Conservation (phyloP, 2,329 filamentous ascomycete species). For the Dothidotthia symphoricarpi region DNA sequence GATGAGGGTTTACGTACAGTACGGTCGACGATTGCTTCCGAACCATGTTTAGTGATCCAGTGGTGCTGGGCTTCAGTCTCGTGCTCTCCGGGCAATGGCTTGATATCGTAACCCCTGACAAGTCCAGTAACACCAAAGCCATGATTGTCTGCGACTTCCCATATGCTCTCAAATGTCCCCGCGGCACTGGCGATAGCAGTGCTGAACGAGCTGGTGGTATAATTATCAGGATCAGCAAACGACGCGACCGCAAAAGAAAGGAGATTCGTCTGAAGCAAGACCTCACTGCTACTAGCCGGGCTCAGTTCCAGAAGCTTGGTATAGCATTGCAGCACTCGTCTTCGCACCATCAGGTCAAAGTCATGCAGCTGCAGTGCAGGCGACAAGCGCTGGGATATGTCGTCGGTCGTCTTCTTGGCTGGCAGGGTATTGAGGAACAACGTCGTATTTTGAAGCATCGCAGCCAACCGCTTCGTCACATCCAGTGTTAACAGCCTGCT, state of each 20-base stretch:
- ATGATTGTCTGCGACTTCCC: constrained; percentile 92
- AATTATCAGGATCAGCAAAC: constrained; percentile 90
- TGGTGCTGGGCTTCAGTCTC: constrained; percentile 47
- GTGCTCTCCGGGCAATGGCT: constrained; percentile 63
- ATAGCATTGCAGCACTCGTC: constrained; percentile 92
- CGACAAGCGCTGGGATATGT: constrained; percentile 77
- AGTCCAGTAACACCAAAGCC: constrained; percentile 91
- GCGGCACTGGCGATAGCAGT: constrained; percentile 88
- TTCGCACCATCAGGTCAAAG: constrained; percentile 86
- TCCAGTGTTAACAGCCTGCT: constrained; percentile 87
- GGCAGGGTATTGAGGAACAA: constrained; percentile 85
- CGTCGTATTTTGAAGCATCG: constrained; percentile 93
- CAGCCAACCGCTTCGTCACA: constrained; percentile 86
- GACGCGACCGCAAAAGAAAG: constrained; percentile 85
- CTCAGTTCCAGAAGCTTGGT: constrained; percentile 86
- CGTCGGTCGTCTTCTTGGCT: constrained; percentile 78
- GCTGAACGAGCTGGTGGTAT: constrained; percentile 79
- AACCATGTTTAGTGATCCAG: constrained; percentile 55
- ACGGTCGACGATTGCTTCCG: constrained; percentile 65
- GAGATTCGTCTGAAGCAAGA: constrained; percentile 85
- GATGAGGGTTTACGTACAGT: constrained; percentile 29
- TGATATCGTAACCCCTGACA: constrained; percentile 72
- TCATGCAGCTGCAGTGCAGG: constrained; percentile 87
- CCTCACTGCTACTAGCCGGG: constrained; percentile 78
- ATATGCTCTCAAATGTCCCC: constrained; percentile 86